Base-by-base conservation (phyloP, 345 rosid genomes). In the Bretschneidera sinensis region DNA sequence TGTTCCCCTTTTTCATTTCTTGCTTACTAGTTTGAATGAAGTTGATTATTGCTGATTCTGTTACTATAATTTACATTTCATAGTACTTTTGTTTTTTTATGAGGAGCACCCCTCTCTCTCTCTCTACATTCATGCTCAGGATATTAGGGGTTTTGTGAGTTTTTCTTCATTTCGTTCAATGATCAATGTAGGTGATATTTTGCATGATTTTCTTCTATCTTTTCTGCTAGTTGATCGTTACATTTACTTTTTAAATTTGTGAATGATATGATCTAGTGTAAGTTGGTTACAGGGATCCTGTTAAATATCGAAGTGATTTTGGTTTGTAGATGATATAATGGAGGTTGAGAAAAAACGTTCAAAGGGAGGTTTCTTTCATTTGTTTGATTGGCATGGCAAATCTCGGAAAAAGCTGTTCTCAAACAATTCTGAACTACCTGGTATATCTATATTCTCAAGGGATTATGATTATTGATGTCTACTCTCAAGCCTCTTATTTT, bases 301-400 rank as follows among this genome's bases (percentile, higher is more conserved):
- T 55, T 64, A 18, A 57, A 21, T 35, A 25, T 47, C 48, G 20
- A 0, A 34, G 58, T 59, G 18, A 19, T 51, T 66, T 64, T 60
- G 73, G 59, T 72, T 58, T 74, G 60, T 53, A 79, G 85, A 72
- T 64, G 68, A 71, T 52, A 68, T 64, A 60, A 90, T 78, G 95
- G 92, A 86, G 76, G 84, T 76, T 19, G 85, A 86, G 69, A 78
- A 79, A 54, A 83, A 85, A 66, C 78, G 80, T 61, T 61, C 89
- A 8, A 95, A 86, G 71, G 91, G 92, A 68, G 78, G 86, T 14
- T 81, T 88, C 59, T 76, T 83, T n/a, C 62, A 81, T 60, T 70
- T 91, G 31, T 94, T 94, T 69, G 91, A 86, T 67, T 88, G 97
- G 99, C 76, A 85, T 69, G 84, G 89, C 16, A 95, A 85, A 79